phyloP scores from a whole-genome alignment of 257 asterid genomes.

The Datura wrightii region DNA sequence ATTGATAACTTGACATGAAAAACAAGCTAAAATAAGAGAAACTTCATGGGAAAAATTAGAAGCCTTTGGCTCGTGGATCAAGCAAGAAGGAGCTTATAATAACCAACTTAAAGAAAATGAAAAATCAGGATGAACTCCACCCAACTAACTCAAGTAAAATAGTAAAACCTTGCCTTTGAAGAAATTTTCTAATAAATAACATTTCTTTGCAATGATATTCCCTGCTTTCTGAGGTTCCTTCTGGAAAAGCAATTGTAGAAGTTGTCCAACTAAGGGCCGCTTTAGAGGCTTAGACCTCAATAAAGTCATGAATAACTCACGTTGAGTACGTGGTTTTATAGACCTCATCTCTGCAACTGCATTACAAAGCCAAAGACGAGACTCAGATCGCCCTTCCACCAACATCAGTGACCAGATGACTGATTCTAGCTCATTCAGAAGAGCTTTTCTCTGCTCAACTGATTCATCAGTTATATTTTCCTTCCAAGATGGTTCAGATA shows the following conservation, averaged over 20 bases:
- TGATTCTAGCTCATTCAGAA: slow-evolving; percentile 64
- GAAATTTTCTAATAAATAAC: slow-evolving; percentile 70
- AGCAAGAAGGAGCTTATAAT: neutral
- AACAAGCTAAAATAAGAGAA: neutral
- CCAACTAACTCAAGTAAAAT: slow-evolving; percentile 5
- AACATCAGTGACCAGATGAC: slow-evolving; percentile 69
- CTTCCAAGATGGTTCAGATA: slow-evolving; percentile 55
- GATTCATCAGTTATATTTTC: slow-evolving; percentile 41
- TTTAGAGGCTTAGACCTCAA: slow-evolving; percentile 63
- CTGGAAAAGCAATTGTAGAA: slow-evolving; percentile 74
- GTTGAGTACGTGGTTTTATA: slow-evolving; percentile 57
- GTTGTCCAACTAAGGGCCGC: slow-evolving; percentile 65
- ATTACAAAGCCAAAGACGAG: slow-evolving; percentile 90
- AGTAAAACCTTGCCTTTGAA: slow-evolving; percentile 62
- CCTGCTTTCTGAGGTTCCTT: slow-evolving; percentile 73
- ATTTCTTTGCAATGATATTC: slow-evolving; percentile 69
- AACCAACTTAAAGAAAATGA: neutral
- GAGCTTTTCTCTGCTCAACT: slow-evolving; percentile 48
- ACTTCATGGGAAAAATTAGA: neutral
- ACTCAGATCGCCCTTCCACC: slow-evolving; percentile 75
- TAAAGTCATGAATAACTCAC: slow-evolving; percentile 66
- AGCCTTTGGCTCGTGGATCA: neutral
- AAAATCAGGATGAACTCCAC: neutral
- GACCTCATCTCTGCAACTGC: slow-evolving; percentile 64
- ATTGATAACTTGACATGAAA: neutral